Evolutionary conservation across 441 rosid genomes (phyloP).

Genomic region (Hypseocharis bilobata): DNA sequence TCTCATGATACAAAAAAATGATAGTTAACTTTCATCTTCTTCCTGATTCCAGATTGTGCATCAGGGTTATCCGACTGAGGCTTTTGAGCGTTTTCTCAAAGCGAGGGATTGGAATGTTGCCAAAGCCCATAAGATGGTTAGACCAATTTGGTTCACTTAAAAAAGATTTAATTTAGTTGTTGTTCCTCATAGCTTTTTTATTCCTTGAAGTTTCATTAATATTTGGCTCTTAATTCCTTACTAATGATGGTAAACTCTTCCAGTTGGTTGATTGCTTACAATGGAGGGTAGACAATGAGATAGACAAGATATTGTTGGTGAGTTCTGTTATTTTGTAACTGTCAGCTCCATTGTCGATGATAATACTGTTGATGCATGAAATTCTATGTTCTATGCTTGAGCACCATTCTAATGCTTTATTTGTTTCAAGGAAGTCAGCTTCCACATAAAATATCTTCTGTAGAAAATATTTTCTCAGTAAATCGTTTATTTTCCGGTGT

Average conservation of each 20-base stretch:
- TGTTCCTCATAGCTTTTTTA: neutral
- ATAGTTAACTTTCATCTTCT: neutral
- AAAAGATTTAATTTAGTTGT: neutral
- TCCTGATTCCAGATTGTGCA: conserved; percentile 43
- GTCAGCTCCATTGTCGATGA: no score
- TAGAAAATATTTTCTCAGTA: no score
- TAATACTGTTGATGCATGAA: no score
- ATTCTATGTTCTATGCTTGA: no score
- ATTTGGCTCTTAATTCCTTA: conserved; percentile 1
- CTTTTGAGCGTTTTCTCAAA: conserved; percentile 51
- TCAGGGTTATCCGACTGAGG: conserved; percentile 45
- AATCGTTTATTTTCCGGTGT: no score
- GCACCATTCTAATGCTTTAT: no score
- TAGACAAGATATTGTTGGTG: conserved; percentile 50
- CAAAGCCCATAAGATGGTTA: conserved; percentile 58
- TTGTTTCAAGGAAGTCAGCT: no score
- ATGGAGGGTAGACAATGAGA: conserved; percentile 54
- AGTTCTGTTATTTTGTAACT: conserved; percentile 17
- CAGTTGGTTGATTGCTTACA: conserved; percentile 52
- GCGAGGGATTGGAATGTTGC: conserved; percentile 64
- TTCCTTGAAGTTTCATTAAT: neutral
- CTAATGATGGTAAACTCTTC: conserved; percentile 26
- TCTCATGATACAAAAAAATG: neutral
- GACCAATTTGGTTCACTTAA: conserved; percentile 9
- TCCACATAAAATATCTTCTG: no score